Percentiles rank a stretch among this genome's conserved stretches.
phyloP scores from a whole-genome alignment of 495 filamentous ascomycete species.

The Astrocystis sublimbata region DNA sequence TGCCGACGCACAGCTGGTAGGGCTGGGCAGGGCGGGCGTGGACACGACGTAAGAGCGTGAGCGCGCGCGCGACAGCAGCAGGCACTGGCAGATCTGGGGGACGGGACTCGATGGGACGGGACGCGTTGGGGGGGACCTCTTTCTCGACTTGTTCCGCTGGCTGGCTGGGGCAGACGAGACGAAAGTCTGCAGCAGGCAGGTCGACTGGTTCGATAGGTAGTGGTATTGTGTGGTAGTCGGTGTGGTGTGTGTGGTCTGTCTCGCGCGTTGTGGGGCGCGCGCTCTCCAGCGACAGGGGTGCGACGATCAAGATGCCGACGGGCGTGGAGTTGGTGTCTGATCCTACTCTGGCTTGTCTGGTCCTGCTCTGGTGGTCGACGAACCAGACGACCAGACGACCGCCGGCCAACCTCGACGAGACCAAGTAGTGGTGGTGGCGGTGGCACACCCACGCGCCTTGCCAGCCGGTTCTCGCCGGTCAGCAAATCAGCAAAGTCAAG shows the following conservation, averaged over 20 bases:
- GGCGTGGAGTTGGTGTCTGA: constrained; percentile 19
- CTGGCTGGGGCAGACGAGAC: constrained; percentile 12
- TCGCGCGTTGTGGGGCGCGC: constrained; percentile 39
- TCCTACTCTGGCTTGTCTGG: too few relatives aligned
- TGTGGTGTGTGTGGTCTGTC: constrained; percentile 25
- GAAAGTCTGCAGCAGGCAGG: constrained; percentile 14
- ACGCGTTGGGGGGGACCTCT: constrained; percentile 34
- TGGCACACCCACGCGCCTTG: constrained; percentile 14
- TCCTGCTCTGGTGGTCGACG: constrained; percentile 10
- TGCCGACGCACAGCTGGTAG: constrained; percentile 37
- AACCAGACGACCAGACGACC: constrained; percentile 3
- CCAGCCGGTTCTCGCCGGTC: constrained; percentile 17
- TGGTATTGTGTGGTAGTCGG: too few relatives aligned
- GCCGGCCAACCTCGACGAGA: constrained; percentile 13
- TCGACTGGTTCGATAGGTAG: too few relatives aligned
- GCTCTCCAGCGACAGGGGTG: constrained; percentile 34
- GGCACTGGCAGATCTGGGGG: constrained; percentile 32
- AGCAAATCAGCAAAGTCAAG: constrained; percentile 16
- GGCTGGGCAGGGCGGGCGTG: constrained; percentile 35
- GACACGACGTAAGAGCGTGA: constrained; percentile 19
- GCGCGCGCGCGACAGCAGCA: constrained; percentile 28
- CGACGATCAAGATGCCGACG: constrained; percentile 33
- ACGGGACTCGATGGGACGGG: constrained; percentile 36
- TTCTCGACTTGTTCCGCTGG: constrained; percentile 29
- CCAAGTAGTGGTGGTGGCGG: neutral